Evolutionary conservation across 2,329 filamentous ascomycete genomes (phyloP), one percentile per base, ranked within the genome.

Genomic region (Gnomoniopsis smithogilvyi): DNA sequence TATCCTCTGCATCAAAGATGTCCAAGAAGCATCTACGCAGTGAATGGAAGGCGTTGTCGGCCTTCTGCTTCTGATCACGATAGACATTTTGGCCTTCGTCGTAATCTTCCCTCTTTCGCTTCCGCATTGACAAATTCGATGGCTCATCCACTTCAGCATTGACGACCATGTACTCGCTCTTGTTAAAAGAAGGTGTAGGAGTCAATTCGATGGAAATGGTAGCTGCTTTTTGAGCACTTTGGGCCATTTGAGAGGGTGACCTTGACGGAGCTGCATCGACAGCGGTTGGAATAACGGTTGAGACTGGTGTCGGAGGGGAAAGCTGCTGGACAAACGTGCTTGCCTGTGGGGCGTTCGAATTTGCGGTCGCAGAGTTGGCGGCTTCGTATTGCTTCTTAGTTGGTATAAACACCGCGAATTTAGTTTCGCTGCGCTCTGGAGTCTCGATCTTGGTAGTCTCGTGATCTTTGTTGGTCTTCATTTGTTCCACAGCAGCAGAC

Each of bases 31-130:
- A 81, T 41, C 83, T 82, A 58, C 89, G 83, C 14, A 99, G 76
- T 56, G 87, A 86, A 55, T 87, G 77, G 49, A 93, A 80, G 47
- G 91, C 89, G 12, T 85, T 81, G 66, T 96, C 88, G 4, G 89
- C 90, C 67, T 92, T 87, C 66, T 96, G 88, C 53, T 89, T 88
- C 71, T 96, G 91, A 67, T 96, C 92, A 2, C 92, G 77, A 21
- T 88, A 76, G 2, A 84, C 72, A 52, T 82, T 84, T 57, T 84
- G 81, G 14, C 82, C 79, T 8, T 78, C 80, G 52, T 82, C 77
- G 21, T 75, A 71, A 22, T 77, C 75, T 24, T 79, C 76, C 41
- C 74, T 73, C 61, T 83, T 86, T 58, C 80, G 70, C 66, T 84
- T 88, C 64, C 82, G 79, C 33, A 68, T 68, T 4, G 83, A 83